Conservation (phyloP, 306 rosid species). For the apple (Malus domestica) region DNA sequence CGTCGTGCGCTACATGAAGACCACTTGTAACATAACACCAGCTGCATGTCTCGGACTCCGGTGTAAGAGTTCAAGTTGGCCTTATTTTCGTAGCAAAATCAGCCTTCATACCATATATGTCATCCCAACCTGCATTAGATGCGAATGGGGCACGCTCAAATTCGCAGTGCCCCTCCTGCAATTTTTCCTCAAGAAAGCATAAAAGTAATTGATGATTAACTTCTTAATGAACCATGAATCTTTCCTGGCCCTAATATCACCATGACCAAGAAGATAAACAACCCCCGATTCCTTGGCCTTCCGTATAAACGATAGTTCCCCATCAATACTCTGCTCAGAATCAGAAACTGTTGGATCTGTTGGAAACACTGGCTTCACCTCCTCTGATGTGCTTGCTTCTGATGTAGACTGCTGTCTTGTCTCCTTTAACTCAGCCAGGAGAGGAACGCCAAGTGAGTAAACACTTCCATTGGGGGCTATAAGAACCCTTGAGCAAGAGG, state of each 20-base stretch:
- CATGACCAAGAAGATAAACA: conserved; percentile 93
- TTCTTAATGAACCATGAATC: conserved; percentile 92
- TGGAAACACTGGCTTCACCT: conserved; percentile 25
- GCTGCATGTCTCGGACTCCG: neutral
- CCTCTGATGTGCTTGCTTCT: conserved; percentile 64
- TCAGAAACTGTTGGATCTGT: conserved; percentile 44
- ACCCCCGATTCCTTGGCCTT: conserved; percentile 95
- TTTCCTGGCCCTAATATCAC: conserved; percentile 86
- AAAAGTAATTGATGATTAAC: conserved; percentile 77
- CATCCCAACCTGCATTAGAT: conserved; percentile 97
- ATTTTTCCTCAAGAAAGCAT: conserved; percentile 85
- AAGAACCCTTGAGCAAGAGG: conserved; percentile 56
- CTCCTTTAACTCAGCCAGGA: conserved; percentile 50
- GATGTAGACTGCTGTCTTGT: conserved; percentile 26
- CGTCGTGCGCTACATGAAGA: neutral
- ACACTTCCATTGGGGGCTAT: conserved; percentile 89
- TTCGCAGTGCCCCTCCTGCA: conserved; percentile 89
- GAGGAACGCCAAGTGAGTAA: conserved; percentile 82
- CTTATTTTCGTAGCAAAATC: conserved; percentile 19
- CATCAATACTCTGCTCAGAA: conserved; percentile 76
- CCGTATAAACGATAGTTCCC: conserved; percentile 82
- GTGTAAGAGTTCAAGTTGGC: neutral
- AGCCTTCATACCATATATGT: conserved; percentile 84
- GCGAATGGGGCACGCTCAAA: conserved; percentile 85
- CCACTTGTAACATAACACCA: neutral